Conservation (phyloP, 2,329 filamentous ascomycete species). For the Ophiostoma sp. region DNA sequence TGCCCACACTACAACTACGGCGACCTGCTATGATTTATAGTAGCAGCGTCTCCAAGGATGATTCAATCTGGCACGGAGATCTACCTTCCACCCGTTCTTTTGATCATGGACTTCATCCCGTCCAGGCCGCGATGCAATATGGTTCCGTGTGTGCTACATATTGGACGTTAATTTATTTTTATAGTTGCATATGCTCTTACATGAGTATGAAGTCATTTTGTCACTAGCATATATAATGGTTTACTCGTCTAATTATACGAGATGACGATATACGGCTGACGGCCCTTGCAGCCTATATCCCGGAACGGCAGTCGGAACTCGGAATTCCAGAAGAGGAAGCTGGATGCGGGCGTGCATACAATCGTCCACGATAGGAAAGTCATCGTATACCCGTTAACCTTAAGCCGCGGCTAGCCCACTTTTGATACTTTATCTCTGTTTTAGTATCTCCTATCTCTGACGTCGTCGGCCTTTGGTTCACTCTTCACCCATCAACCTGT, state of each 20-base stretch:
- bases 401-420: conserved; percentile 1
- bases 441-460: neutral
- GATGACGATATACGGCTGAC: neutral
- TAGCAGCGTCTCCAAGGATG: no score
- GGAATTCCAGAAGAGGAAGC: conserved; percentile 3
- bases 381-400: neutral
- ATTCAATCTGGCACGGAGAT: neutral
- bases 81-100: neutral
- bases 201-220: no score
- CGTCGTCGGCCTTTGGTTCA: neutral
- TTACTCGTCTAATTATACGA: no score
- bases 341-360: neutral
- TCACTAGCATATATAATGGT: neutral
- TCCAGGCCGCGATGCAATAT: conserved; percentile 3
- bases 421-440: neutral
- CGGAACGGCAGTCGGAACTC: neutral
- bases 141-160: neutral
- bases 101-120: neutral
- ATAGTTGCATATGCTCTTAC: neutral
- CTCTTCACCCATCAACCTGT: neutral
- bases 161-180: neutral
- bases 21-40: neutral
- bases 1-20: neutral
- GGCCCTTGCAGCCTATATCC: neutral
- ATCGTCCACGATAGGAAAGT: neutral